Evolutionary conservation across 768 basidiomycete species (phyloP).

Genomic region (Amanita fuliginea): DNA sequence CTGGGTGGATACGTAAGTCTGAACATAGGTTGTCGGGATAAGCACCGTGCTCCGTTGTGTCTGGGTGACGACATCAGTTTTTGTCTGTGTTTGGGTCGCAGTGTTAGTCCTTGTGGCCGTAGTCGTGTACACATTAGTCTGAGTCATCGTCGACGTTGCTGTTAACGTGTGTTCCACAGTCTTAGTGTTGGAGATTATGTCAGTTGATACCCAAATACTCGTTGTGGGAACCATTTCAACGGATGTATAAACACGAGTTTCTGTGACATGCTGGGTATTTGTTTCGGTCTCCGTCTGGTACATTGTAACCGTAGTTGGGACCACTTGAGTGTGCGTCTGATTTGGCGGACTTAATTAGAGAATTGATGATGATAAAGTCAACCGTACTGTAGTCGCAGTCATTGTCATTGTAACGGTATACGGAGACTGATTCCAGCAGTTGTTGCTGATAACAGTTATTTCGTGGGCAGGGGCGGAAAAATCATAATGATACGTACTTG

Average conservation of each 20-base stretch:
- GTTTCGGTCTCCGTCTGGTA: slow-evolving; percentile 22
- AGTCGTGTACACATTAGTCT: slow-evolving; percentile 42
- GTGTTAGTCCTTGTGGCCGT: slow-evolving; percentile 36
- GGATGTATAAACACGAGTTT: slow-evolving; percentile 38
- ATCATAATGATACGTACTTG: slow-evolving; percentile 18
- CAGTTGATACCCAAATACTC: slow-evolving; percentile 55
- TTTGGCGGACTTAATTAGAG: not conserved
- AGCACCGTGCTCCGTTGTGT: slow-evolving; percentile 34
- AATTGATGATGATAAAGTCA: not conserved
- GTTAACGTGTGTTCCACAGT: slow-evolving; percentile 49
- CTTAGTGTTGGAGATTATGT: slow-evolving; percentile 48
- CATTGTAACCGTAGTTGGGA: slow-evolving; percentile 34
- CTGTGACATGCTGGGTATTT: slow-evolving; percentile 28
- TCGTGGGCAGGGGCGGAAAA: not conserved
- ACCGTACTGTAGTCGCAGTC: slow-evolving; percentile 20
- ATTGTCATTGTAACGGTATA: slow-evolving; percentile 20
- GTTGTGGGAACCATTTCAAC: slow-evolving; percentile 51
- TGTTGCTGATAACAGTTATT: not conserved
- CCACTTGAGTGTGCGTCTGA: slow-evolving; percentile 20
- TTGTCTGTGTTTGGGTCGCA: slow-evolving; percentile 39
- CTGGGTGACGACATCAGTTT: slow-evolving; percentile 45
- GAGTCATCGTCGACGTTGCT: slow-evolving; percentile 50
- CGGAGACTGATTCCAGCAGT: not conserved
- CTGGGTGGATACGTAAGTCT: slow-evolving; percentile 39
- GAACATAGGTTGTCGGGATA: slow-evolving; percentile 48